Evolutionary conservation across 306 rosid genomes (phyloP), one percentile per base, ranked within the genome.

Genomic region (Quercus variabilis): DNA sequence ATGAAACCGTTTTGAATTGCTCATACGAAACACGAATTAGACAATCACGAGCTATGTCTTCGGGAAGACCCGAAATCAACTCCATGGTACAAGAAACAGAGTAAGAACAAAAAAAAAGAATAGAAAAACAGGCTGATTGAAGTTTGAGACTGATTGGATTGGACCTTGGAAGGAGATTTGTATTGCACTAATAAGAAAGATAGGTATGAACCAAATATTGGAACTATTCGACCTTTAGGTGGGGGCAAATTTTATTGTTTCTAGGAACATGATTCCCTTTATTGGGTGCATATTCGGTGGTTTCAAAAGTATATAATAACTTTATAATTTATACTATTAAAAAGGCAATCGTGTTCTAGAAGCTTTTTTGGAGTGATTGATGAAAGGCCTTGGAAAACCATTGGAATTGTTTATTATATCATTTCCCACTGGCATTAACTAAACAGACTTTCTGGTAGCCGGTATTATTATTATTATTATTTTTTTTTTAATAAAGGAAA

Each of bases 11-110:
- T 26, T 89, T 74, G 28, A 93, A 81, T 55, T 87, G 83, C 0
- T 88, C 76, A 11, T 86, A 83, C 0, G 87, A 56, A 26, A 89
- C 71, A 23, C 94, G 88, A 46, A 83, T 73, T 21, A 93, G 57
- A 57, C 97, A 91, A 23, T 88, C 92, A 31, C 84, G 71, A 62
- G 89, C 91, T 7, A 93, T 65, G 20, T 93, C 95, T 8, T 91
- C 91, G 0, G 98, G 97, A 15, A 93, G 80, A 77, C 88, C 90
- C 13, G 97, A 79, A 89, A 90, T 88, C 74, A 92, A 59, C 64
- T 84, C 97, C 96, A 90, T 92, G 1, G 18, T 23, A 43, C 18
- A 10, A 74, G 31, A 35, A 3, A 38, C 43, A 38, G 43, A 67
- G 14, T 4, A 13, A 20, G 28, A n/a, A n/a, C 30, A 9, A 58